These are phyloP conservation scores for Umbelopsis vinacea DNA, from an alignment of 192 early-diverging fungal species.

Conservation along the genomic window DNA sequence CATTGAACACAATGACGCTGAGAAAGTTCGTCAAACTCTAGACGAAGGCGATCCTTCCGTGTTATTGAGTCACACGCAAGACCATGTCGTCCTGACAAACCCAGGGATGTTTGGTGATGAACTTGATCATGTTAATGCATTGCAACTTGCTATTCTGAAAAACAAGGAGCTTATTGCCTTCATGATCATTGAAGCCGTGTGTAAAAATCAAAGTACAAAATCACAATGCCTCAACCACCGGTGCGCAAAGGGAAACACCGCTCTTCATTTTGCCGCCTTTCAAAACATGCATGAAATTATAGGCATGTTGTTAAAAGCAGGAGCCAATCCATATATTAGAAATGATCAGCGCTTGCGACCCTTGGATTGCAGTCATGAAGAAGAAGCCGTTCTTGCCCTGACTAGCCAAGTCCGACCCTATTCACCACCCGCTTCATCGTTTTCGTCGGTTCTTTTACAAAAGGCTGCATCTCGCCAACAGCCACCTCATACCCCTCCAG, in stretches of 20 bases:
- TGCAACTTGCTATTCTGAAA: constrained; percentile 30
- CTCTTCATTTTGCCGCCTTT: constrained; percentile 30
- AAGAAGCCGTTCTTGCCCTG: background rate
- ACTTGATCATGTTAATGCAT: constrained; percentile 31
- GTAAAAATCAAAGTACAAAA: constrained; percentile 1
- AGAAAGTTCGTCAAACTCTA: background rate
- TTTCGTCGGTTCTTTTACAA: constrained; percentile 3
- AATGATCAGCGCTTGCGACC: constrained; percentile 8
- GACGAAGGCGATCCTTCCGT: background rate
- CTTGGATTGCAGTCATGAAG: constrained; percentile 7
- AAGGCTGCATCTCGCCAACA: background rate
- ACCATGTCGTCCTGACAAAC: background rate
- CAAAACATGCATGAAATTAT: constrained; percentile 23
- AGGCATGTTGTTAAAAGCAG: constrained; percentile 21
- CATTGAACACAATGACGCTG: constrained; percentile 1
- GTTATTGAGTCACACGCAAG: background rate
- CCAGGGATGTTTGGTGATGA: constrained; percentile 26
- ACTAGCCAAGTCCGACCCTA: background rate
- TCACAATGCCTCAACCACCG: constrained; percentile 33
- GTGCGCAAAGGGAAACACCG: constrained; percentile 30
- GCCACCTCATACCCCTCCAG: constrained; percentile 3
- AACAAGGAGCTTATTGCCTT: constrained; percentile 19
- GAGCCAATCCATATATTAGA: constrained; percentile 5
- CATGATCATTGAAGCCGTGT: constrained; percentile 10
- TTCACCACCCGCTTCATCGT: background rate